These are phyloP conservation scores for Pseudonitzschia delicatissima DNA, from an alignment of 108 stramenopile species.

Conservation along the genomic window DNA sequence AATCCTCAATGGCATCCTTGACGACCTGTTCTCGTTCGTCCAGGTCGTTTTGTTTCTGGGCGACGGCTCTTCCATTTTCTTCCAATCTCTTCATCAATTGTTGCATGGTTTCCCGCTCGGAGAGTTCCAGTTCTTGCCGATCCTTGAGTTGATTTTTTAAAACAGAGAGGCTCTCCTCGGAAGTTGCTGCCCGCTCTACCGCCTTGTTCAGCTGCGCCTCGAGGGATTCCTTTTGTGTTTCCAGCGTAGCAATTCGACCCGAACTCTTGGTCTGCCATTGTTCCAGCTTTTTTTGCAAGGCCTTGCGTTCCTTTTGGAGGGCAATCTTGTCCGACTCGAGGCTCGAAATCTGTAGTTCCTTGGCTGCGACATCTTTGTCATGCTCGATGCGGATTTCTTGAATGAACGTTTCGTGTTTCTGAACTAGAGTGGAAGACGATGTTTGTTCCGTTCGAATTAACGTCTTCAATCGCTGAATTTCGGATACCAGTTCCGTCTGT, in stretches of 20 bases:
- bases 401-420: not conserved
- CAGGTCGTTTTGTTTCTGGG: slow-evolving; percentile 28
- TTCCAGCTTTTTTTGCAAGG: slow-evolving; percentile 13
- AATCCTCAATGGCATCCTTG: slow-evolving; percentile 18
- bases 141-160: slow-evolving; percentile 13
- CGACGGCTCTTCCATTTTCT: slow-evolving; percentile 20
- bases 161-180: not conserved
- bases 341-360: not conserved
- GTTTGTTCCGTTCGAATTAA: slow-evolving; percentile 7
- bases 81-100: slow-evolving; percentile 31
- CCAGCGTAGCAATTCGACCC: slow-evolving; percentile 14
- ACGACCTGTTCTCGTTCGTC: slow-evolving; percentile 21
- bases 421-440: not conserved
- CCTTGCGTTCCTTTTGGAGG: slow-evolving; percentile 1
- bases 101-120: slow-evolving; percentile 35
- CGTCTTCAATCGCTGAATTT: slow-evolving; percentile 24
- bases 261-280: slow-evolving; percentile 7
- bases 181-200: not conserved
- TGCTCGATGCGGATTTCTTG: slow-evolving; percentile 6
- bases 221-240: slow-evolving; percentile 17
- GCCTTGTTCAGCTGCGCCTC: slow-evolving; percentile 21
- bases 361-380: slow-evolving; percentile 4
- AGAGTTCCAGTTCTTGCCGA: slow-evolving; percentile 5
- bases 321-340: slow-evolving; percentile 15
- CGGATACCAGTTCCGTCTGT: slow-evolving; percentile 28